These are phyloP conservation scores for Hericium rajendrae DNA, from an alignment of 768 basidiomycete species.

Conservation along the genomic window DNA sequence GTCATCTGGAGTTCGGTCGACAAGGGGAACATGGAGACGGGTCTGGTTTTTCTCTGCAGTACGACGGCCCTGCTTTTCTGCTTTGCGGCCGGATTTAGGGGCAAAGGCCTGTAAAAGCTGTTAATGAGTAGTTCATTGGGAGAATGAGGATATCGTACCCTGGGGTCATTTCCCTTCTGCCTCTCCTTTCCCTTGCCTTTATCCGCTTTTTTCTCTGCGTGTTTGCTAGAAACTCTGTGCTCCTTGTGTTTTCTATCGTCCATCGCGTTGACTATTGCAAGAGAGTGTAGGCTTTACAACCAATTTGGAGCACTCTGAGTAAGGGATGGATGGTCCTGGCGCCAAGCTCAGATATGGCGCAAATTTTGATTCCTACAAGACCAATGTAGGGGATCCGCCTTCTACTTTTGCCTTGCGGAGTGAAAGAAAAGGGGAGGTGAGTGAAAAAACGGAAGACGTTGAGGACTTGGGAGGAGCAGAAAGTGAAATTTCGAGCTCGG, in stretches of 20 bases:
- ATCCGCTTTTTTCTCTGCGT: conserved; percentile 61
- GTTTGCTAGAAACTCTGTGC: conserved; percentile 65
- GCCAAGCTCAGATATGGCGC: too few species aligned
- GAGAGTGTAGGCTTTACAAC: background rate
- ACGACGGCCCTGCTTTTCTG: conserved; percentile 81
- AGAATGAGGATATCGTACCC: conserved; percentile 35
- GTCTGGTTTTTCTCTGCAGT: conserved; percentile 93
- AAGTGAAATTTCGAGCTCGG: background rate
- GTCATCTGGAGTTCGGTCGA: conserved; percentile 87
- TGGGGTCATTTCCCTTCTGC: conserved; percentile 80
- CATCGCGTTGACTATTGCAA: background rate
- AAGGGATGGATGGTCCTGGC: too few species aligned
- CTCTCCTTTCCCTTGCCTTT: conserved; percentile 50
- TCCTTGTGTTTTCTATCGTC: conserved; percentile 75
- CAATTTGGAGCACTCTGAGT: background rate
- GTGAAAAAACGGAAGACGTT: too few species aligned
- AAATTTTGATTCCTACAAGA: too few species aligned
- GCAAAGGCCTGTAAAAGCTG: conserved; percentile 67
- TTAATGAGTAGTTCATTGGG: background rate
- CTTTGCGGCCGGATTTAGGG: conserved; percentile 80
- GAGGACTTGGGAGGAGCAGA: too few species aligned
- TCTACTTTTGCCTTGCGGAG: too few species aligned
- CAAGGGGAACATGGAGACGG: conserved; percentile 89
- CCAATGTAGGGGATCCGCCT: too few species aligned
- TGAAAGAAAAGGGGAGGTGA: too few species aligned